Evolutionary conservation across 2,329 filamentous ascomycete species (phyloP), one percentile per base, ranked within the genome.

Genomic region (Cadophora sp.): DNA sequence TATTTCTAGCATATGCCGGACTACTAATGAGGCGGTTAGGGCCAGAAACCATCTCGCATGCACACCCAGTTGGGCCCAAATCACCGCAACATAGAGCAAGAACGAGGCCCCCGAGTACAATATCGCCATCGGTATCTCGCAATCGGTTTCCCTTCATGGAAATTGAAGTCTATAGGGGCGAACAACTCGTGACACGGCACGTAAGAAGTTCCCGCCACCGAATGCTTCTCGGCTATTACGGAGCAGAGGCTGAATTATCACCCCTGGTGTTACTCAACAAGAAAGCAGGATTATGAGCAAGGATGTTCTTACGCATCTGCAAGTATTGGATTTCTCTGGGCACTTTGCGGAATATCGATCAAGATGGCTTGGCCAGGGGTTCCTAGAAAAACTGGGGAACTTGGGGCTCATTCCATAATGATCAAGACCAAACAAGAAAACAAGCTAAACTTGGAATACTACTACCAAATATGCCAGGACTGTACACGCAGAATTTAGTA

Each of bases 121-220:
- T 45, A 20, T n/a, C n/a, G 18, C 53, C 30, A 56, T 39, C 20
- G 13, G 33, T 3, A 13, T 20, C 53, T 39, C 3, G 14, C 33
- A 16, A 14, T 39, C n/a, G 22, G 53, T 11, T 5, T 18, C 22
- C 33, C 11, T 3, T 2, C 13, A 22, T 3, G 9, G n/a, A 56
- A 39, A 1, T 22, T 20, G 9, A 4, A 33, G 7, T 22, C 4
- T 30, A 6, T 56, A 13, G 18, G 43, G 8, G 36, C 3, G 36
- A 33, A 27, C n/a, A 33, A 55, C 50, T 56, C 50, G 50, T 63
- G 61, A 56, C 43, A 43, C 61, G 36, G 53, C 43, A 16, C n/a
- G 13, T 13, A 27, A 63, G 22, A 55, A 14, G 18, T 56, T 55
- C 39, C 53, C 30, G 50, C 33, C 11, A 41, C 7, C 36, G 14